Evolutionary conservation across 2,329 filamentous ascomycete species (phyloP).

Genomic region (Curvularia sp.): DNA sequence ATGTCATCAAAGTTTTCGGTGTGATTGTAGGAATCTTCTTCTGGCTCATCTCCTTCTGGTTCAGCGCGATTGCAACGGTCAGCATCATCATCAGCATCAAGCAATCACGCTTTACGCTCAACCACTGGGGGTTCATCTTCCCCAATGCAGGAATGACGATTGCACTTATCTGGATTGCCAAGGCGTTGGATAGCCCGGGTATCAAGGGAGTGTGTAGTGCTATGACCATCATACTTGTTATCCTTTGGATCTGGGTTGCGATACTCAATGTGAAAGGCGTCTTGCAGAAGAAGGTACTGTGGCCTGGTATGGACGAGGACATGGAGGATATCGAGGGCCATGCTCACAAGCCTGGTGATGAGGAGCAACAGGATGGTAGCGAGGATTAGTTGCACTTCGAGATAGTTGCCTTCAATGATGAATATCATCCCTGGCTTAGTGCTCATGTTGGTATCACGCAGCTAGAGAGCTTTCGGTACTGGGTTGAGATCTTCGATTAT

Average conservation of each 20-base stretch:
- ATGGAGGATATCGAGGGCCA: constrained; percentile 45
- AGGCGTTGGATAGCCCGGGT: constrained; percentile 58
- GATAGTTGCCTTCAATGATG: neutral
- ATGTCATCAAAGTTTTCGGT: constrained; percentile 52
- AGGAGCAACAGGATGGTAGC: constrained; percentile 8
- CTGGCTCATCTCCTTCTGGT: constrained; percentile 59
- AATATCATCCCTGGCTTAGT: neutral
- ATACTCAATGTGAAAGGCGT: constrained; percentile 60
- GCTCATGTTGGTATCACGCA: neutral
- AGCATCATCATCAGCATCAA: constrained; percentile 47
- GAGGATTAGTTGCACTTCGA: neutral
- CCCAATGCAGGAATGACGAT: constrained; percentile 66
- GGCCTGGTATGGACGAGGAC: constrained; percentile 68
- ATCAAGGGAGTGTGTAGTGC: constrained; percentile 62
- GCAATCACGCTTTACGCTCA: constrained; percentile 48
- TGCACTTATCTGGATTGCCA: constrained; percentile 62
- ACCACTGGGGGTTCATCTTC: constrained; percentile 67
- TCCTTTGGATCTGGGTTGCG: constrained; percentile 63
- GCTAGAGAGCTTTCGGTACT: neutral
- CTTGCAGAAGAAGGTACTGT: constrained; percentile 56
- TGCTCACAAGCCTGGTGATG: constrained; percentile 18
- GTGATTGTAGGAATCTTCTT: constrained; percentile 55
- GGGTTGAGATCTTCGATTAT: too few species aligned
- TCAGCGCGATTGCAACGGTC: constrained; percentile 54
- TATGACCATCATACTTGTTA: constrained; percentile 62